phyloP scores from a whole-genome alignment of 192 early-diverging fungal genomes.

The Chytriomyces sp. region DNA sequence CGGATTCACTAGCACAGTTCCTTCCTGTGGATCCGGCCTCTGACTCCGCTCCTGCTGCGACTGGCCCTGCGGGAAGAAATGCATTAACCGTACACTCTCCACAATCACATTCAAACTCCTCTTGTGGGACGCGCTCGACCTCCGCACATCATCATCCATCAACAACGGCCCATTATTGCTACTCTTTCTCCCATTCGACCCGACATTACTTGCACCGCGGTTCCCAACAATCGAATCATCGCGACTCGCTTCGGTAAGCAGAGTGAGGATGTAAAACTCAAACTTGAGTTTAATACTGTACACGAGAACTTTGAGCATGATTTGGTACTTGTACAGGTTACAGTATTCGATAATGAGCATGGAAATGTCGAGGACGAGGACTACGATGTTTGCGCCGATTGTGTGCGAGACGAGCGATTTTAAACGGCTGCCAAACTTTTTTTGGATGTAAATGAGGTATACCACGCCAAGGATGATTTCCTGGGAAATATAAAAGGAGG shows the following conservation, averaged over 20 bases:
- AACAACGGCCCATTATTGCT: too few species aligned
- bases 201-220: too few species aligned
- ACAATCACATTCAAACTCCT: too few species aligned
- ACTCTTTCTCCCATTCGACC: too few species aligned
- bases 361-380: conserved; percentile 35
- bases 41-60: too few species aligned
- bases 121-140: too few species aligned
- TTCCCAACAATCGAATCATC: too few species aligned
- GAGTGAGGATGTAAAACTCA: conserved; percentile 40
- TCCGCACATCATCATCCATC: too few species aligned
- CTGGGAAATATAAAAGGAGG: conserved; percentile 35
- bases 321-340: conserved; percentile 42
- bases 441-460: conserved; percentile 36
- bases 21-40: too few species aligned
- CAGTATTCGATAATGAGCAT: conserved; percentile 37
- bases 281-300: conserved; percentile 44
- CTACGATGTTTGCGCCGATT: conserved; percentile 32
- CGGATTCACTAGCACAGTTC: too few species aligned
- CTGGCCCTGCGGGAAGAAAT: too few species aligned
- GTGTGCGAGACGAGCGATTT: conserved; percentile 29
- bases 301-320: conserved; percentile 40
- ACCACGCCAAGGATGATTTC: conserved; percentile 20
- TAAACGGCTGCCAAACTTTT: neutral
- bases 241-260: conserved; percentile 26
- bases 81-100: too few species aligned